Base-by-base conservation (phyloP, 1,139 yeast species). In the Kurtzmaniella quercitrusa region DNA sequence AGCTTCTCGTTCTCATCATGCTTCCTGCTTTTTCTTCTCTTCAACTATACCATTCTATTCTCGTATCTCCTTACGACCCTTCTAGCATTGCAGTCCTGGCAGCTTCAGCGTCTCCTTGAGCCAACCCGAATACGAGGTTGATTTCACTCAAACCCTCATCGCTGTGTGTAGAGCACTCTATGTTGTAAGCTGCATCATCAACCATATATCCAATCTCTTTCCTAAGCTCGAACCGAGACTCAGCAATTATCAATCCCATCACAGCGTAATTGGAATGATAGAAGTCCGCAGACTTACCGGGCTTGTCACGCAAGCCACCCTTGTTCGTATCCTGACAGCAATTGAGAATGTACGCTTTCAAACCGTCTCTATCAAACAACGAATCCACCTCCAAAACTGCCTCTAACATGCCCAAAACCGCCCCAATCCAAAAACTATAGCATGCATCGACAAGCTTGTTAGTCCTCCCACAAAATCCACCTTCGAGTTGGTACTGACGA, bases 371-470 rank as follows among this genome's bases (percentile, higher is more conserved):
- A 60, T 79, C 66, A 49, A 83, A 75, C 42, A 83, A 52, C 41
- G 59, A 44, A 2, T 42, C 41, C 2, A 55, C 55, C 0, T 57
- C 62, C 2, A 72, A 53, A 0, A 82, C 59, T 1, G 75, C 65
- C 47, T 87, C 93, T 10, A 89, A 54, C 37, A 91, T 63, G 0
- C 88, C 81, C 51, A 77, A 72, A 39, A 83, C 58, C 0, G 89
- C 95, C 1, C 98, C 98, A 2, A 91, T 84, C 98, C 98, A 93
- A 60, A 86, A 94, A 56, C 91, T 81, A 61, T 94, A 94, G 62
- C 99, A 94, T 0, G 95, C 96, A 62, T 94, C 99, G 1, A 93
- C 98, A 37, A 94, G 72, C 62, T 94, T 94, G 59, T 93, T 91
- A 0, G 95, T 79, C 45, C 99, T 76, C 0, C 99, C 99, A 9